Conservation (phyloP, 2,329 filamentous ascomycete species). For the Diaporthe australafricana region DNA sequence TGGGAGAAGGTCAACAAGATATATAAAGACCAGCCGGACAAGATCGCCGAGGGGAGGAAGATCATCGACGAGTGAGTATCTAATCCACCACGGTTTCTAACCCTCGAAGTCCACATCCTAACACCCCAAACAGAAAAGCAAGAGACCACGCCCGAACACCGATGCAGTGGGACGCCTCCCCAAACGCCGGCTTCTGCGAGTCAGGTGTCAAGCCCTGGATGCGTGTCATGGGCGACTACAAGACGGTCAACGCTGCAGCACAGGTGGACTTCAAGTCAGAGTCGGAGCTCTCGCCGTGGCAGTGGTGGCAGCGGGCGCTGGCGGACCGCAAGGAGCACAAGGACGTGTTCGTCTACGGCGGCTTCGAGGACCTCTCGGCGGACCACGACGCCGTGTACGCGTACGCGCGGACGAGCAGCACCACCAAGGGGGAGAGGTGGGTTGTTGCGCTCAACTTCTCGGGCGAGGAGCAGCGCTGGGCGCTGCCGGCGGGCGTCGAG, state of each 20-base stretch:
- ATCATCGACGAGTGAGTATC: constrained; percentile 32
- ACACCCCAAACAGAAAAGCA: constrained; percentile 38
- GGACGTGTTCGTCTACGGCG: constrained; percentile 76
- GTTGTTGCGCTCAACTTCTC: constrained; percentile 47
- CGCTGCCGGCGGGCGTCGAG: constrained; percentile 39
- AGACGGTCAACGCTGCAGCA: constrained; percentile 66
- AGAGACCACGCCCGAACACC: constrained; percentile 79
- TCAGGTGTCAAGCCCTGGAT: constrained; percentile 70
- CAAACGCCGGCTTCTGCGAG: constrained; percentile 74
- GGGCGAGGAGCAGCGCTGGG: constrained; percentile 42
- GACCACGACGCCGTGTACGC: constrained; percentile 37
- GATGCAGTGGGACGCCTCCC: constrained; percentile 74
- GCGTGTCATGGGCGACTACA: constrained; percentile 69
- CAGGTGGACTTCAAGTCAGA: constrained; percentile 58
- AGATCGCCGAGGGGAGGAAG: constrained; percentile 24
- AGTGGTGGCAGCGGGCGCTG: constrained; percentile 72
- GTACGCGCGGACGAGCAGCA: constrained; percentile 42
- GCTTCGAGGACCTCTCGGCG: constrained; percentile 50
- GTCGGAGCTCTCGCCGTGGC: constrained; percentile 37
- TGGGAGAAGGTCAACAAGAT: constrained; percentile 52
- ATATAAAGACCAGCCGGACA: constrained; percentile 27
- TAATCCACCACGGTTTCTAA: not conserved
- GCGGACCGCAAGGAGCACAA: constrained; percentile 68
- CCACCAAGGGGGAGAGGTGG: constrained; percentile 42
- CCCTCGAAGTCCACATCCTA: not conserved